A percentile compares a stretch with the other conserved stretches of the same genome.
These are phyloP conservation scores for Botrytis tulipae DNA, from an alignment of 2,329 filamentous ascomycete species.

Conservation along the genomic window DNA sequence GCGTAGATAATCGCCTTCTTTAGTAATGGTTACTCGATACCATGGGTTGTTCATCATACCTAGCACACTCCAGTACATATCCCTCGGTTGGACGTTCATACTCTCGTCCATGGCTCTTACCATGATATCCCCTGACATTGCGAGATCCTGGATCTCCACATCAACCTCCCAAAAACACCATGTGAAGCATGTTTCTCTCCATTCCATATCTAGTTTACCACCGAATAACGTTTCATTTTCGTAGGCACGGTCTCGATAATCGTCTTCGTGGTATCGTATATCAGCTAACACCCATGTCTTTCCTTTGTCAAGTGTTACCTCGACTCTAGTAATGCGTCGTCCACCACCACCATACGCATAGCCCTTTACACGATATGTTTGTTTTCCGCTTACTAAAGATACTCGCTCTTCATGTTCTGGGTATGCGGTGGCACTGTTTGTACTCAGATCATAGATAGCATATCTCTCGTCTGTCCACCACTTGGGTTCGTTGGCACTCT, in stretches of 20 bases:
- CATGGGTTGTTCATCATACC: conserved; percentile 99
- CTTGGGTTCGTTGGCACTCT: conserved; percentile 67
- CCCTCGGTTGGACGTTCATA: conserved; percentile 80
- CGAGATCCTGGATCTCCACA: conserved; percentile 61
- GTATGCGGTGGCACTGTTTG: conserved; percentile 78
- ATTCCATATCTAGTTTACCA: conserved; percentile 74
- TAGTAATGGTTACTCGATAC: conserved; percentile 77
- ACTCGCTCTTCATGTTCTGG: conserved; percentile 76
- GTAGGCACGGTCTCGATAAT: conserved; percentile 63
- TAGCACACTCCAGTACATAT: conserved; percentile 94
- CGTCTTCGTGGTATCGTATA: conserved; percentile 81
- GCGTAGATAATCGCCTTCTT: conserved; percentile 60
- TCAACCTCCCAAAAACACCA: conserved; percentile 90
- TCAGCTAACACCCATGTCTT: conserved; percentile 75
- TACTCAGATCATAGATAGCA: conserved; percentile 87
- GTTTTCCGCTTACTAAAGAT: conserved; percentile 45
- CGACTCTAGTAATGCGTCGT: conserved; percentile 76
- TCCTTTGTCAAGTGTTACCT: conserved; percentile 80
- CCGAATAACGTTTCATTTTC: conserved; percentile 68
- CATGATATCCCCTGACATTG: conserved; percentile 67
- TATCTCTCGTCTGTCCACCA: conserved; percentile 90
- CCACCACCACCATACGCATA: conserved; percentile 91
- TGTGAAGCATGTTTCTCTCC: conserved; percentile 79
- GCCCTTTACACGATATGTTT: conserved; percentile 66
- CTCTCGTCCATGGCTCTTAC: conserved; percentile 88